Evolutionary conservation across 441 rosid genomes (phyloP).

Genomic region (Pelargonium citronellum): DNA sequence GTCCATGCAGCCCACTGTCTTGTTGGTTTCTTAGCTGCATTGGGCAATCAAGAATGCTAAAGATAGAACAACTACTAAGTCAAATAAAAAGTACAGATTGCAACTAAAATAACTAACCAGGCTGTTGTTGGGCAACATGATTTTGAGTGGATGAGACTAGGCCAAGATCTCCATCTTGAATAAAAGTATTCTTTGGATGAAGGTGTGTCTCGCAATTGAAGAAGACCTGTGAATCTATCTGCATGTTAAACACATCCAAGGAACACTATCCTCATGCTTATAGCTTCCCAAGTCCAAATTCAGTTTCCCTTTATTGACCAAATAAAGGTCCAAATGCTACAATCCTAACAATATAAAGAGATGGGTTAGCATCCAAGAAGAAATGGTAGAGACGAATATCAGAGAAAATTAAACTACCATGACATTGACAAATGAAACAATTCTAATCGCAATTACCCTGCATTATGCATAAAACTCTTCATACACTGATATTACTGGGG

Average conservation of each 20-base stretch:
- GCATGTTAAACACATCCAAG: slow-evolving; percentile 38
- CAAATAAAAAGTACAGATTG: slow-evolving; percentile 8
- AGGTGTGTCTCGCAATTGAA: slow-evolving; percentile 35
- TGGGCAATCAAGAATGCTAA: slow-evolving; percentile 9
- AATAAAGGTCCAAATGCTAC: slow-evolving; percentile 16
- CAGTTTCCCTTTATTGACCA: slow-evolving; percentile 23
- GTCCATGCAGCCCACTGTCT: slow-evolving; percentile 99
- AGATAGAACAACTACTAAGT: slow-evolving; percentile 1
- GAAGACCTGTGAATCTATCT: slow-evolving; percentile 41
- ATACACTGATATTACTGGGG: neutral
- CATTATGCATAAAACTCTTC: neutral
- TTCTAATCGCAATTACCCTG: too few relatives aligned
- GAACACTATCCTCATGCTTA: slow-evolving; percentile 27
- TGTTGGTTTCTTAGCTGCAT: slow-evolving; percentile 74
- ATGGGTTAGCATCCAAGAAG: neutral
- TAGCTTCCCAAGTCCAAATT: slow-evolving; percentile 18
- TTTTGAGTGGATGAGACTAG: slow-evolving; percentile 33
- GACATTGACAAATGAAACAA: neutral
- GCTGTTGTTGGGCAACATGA: slow-evolving; percentile 35
- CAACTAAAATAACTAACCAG: slow-evolving; percentile 43
- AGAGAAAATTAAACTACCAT: neutral
- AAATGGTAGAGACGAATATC: neutral
- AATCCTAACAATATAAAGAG: slow-evolving; percentile 12
- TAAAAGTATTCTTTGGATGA: slow-evolving; percentile 34
- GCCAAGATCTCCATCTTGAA: slow-evolving; percentile 42